phyloP scores from a whole-genome alignment of 2,329 filamentous ascomycete genomes.

The Paracamarosporium sp. region DNA sequence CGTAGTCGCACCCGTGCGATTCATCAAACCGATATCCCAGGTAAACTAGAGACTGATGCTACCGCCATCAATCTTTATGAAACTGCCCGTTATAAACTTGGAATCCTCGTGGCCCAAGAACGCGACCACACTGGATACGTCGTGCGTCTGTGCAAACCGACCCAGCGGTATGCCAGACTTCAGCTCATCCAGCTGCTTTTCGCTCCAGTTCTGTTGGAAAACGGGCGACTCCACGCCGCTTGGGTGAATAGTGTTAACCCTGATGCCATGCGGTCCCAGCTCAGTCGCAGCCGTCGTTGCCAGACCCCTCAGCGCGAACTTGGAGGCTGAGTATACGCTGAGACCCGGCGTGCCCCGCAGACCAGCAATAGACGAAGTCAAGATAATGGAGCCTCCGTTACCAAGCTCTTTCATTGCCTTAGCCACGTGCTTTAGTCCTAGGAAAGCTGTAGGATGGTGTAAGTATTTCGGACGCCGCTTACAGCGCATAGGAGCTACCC shows the following conservation, averaged over 20 bases:
- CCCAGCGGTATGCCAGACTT: slow-evolving; percentile 43
- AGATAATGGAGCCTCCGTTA: slow-evolving; percentile 47
- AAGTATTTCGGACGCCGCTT: slow-evolving; percentile 8
- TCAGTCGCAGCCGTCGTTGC: slow-evolving; percentile 48
- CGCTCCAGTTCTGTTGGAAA: slow-evolving; percentile 43
- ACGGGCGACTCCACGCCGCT: slow-evolving; percentile 47
- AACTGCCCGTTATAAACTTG: slow-evolving; percentile 47
- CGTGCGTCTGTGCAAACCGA: slow-evolving; percentile 45
- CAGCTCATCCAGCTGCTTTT: slow-evolving; percentile 43
- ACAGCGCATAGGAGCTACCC: background rate
- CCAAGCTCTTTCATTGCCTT: slow-evolving; percentile 39
- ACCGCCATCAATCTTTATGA: slow-evolving; percentile 43
- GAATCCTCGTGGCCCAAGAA: slow-evolving; percentile 50
- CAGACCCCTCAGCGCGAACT: slow-evolving; percentile 49
- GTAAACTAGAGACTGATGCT: slow-evolving; percentile 32
- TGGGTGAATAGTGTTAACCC: slow-evolving; percentile 51
- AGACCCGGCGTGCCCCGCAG: slow-evolving; percentile 47
- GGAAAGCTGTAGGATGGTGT: slow-evolving; percentile 33
- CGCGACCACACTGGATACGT: slow-evolving; percentile 47
- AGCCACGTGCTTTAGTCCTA: slow-evolving; percentile 46
- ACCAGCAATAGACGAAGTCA: slow-evolving; percentile 49
- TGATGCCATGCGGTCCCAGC: slow-evolving; percentile 46
- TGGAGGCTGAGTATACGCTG: slow-evolving; percentile 45
- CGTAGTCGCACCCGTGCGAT: slow-evolving; percentile 1
- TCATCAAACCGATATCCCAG: background rate